These are phyloP conservation scores for Grigorovia yakushimaensis DNA, from an alignment of 805 yeast genomes.

Conservation along the genomic window DNA sequence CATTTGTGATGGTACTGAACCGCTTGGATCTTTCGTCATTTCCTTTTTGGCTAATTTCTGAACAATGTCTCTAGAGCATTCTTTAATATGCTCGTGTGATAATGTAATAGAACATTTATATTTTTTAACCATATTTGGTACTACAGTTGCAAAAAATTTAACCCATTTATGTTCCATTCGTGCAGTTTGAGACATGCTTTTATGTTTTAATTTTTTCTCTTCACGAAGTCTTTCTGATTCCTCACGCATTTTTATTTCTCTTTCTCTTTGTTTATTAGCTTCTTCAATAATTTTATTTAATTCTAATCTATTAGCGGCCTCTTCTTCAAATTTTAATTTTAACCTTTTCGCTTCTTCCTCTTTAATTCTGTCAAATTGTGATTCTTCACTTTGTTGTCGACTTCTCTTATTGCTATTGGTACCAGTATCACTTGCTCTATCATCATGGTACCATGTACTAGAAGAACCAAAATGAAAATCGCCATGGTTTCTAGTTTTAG, in stretches of 20 bases:
- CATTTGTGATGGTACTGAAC: slow-evolving; percentile 44
- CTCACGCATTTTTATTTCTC: slow-evolving; percentile 12
- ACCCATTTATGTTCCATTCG: slow-evolving; percentile 30
- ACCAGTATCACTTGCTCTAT: neutral
- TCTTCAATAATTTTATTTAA: slow-evolving; percentile 11
- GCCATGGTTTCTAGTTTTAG: no score
- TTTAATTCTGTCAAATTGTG: slow-evolving; percentile 15
- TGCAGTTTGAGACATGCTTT: slow-evolving; percentile 9
- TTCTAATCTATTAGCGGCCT: slow-evolving; percentile 19
- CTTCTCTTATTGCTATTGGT: slow-evolving; percentile 16
- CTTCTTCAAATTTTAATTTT: slow-evolving; percentile 18
- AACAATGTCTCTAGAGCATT: slow-evolving; percentile 72
- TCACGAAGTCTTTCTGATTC: slow-evolving; percentile 16
- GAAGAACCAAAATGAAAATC: neutral
- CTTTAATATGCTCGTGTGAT: slow-evolving; percentile 64
- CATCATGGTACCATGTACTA: neutral
- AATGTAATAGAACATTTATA: slow-evolving; percentile 44
- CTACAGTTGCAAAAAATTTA: slow-evolving; percentile 51
- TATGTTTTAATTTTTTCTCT: slow-evolving; percentile 15
- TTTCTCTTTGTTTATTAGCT: slow-evolving; percentile 21
- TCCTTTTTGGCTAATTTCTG: slow-evolving; percentile 62
- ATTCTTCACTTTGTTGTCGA: slow-evolving; percentile 17
- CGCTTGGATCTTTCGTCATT: slow-evolving; percentile 26
- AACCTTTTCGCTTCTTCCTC: slow-evolving; percentile 17
- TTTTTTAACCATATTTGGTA: slow-evolving; percentile 69